These are phyloP conservation scores for Asclepias syriaca DNA, from an alignment of 257 asterid species.

Conservation along the genomic window DNA sequence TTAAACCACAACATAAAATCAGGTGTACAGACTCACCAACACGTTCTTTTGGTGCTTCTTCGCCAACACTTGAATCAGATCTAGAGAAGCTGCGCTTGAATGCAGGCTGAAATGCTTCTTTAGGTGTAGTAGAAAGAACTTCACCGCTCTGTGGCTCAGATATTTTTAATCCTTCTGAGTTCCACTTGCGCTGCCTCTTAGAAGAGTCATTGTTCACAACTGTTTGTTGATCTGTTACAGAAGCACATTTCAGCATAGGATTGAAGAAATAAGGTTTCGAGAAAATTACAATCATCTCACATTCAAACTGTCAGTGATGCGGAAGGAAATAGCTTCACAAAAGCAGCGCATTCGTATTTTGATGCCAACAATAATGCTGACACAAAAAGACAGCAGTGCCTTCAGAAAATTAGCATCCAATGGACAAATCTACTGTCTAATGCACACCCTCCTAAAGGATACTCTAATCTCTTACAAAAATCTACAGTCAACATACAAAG, in stretches of 20 bases:
- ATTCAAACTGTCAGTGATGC: neutral
- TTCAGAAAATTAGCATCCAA: neutral
- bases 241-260: neutral
- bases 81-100: slow-evolving; percentile 40
- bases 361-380: neutral
- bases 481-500: neutral
- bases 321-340: neutral
- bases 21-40: slow-evolving; percentile 39
- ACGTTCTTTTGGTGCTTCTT: slow-evolving; percentile 66
- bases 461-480: neutral
- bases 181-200: slow-evolving; percentile 72
- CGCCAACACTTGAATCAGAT: slow-evolving; percentile 32
- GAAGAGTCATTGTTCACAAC: slow-evolving; percentile 41
- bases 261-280: neutral
- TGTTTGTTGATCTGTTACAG: slow-evolving; percentile 41
- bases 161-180: slow-evolving; percentile 43
- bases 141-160: slow-evolving; percentile 42
- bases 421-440: neutral
- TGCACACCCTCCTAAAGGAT: neutral
- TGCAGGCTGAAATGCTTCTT: slow-evolving; percentile 39
- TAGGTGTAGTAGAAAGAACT: slow-evolving; percentile 35
- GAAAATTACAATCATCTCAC: neutral
- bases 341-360: too few relatives aligned
- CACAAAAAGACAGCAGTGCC: neutral
- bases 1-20: neutral